phyloP scores from a whole-genome alignment of 2,329 filamentous ascomycete genomes.

The Aspergillus oerlinghausenensis region DNA sequence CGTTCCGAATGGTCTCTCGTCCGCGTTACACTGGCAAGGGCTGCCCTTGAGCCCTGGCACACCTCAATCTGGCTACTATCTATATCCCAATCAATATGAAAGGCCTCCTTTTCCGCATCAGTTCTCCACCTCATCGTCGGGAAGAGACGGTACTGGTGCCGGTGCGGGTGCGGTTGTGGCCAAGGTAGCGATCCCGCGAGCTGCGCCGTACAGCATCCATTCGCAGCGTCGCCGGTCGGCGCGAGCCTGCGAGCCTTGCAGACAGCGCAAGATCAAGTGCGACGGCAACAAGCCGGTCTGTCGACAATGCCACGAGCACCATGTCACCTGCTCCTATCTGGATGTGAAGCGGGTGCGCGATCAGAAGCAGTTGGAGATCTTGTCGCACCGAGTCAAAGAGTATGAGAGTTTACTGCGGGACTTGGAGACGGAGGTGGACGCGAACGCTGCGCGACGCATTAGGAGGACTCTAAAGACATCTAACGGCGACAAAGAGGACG shows the following conservation, averaged over 20 bases:
- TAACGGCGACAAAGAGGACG: slow-evolving; percentile 14
- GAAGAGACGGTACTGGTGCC: not conserved
- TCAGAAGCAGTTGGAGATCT: slow-evolving; percentile 26
- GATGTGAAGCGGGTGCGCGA: slow-evolving; percentile 34
- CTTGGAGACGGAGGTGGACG: slow-evolving; percentile 22
- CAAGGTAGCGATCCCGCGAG: slow-evolving; percentile 29
- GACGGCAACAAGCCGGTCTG: slow-evolving; percentile 27
- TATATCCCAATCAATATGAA: not conserved
- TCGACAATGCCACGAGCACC: slow-evolving; percentile 24
- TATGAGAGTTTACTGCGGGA: slow-evolving; percentile 27
- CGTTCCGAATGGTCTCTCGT: not conserved
- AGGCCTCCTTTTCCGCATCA: not conserved
- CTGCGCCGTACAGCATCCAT: slow-evolving; percentile 12
- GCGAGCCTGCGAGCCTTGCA: slow-evolving; percentile 33
- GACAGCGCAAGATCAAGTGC: slow-evolving; percentile 33
- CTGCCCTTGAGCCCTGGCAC: not conserved
- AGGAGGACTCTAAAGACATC: slow-evolving; percentile 7
- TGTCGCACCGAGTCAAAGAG: slow-evolving; percentile 20
- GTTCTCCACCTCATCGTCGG: slow-evolving; percentile 8
- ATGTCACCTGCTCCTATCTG: slow-evolving; percentile 24
- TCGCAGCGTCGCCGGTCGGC: slow-evolving; percentile 25
- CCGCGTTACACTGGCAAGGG: not conserved
- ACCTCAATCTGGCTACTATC: not conserved
- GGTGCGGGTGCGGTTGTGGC: not conserved
- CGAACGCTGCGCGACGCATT: slow-evolving; percentile 17